These are phyloP conservation scores for Climacium dendroides DNA, from an alignment of 225 moss, liverwort and hornwort genomes.

Conservation along the genomic window DNA sequence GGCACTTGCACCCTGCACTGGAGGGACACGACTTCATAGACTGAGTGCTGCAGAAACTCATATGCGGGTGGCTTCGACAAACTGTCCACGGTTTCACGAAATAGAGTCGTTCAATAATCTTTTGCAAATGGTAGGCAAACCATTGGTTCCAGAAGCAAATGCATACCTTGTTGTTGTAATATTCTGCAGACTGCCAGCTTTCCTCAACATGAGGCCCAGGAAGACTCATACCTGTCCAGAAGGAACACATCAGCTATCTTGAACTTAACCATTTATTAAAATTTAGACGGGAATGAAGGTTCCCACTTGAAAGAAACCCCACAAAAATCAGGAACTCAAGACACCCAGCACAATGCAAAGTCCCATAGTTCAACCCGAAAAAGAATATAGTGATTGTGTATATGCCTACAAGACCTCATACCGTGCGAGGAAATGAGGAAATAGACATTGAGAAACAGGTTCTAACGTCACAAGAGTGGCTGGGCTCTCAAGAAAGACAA, in stretches of 20 bases:
- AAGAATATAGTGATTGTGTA: background rate
- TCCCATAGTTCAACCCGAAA: background rate
- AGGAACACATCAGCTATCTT: background rate
- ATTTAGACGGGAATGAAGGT: background rate
- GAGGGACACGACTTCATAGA: background rate
- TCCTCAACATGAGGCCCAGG: slow-evolving; percentile 97
- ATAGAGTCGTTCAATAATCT: background rate
- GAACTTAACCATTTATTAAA: background rate
- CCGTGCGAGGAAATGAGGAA: background rate
- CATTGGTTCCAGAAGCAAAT: background rate
- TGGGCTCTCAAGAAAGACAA: background rate
- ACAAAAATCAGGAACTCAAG: background rate
- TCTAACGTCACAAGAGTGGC: background rate
- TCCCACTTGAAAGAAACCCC: background rate
- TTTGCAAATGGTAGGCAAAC: background rate
- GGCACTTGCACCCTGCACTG: background rate
- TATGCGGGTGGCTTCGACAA: background rate
- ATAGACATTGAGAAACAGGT: background rate
- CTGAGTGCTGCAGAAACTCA: background rate
- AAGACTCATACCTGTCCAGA: slow-evolving; percentile 65
- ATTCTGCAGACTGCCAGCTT: slow-evolving; percentile 96
- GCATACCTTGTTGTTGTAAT: slow-evolving; percentile 88
- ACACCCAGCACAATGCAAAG: background rate
- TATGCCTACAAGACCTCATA: background rate
- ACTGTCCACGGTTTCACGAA: background rate